phyloP scores from a whole-genome alignment of 305 asterid genomes.

The Stenogyne calaminthoides region DNA sequence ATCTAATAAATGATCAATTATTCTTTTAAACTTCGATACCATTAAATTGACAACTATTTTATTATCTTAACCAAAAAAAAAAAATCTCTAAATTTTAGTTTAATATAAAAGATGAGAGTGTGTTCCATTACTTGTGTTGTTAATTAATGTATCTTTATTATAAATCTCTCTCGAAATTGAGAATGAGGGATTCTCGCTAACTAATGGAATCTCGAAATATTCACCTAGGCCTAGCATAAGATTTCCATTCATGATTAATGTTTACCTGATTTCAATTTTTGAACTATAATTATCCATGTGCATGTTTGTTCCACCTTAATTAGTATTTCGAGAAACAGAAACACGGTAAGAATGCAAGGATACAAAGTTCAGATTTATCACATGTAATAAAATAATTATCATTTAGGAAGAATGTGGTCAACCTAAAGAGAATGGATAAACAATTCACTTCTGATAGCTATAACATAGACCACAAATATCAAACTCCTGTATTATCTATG shows the following conservation, averaged over 20 bases:
- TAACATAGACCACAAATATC: neutral
- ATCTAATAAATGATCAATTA: no score
- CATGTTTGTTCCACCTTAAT: neutral
- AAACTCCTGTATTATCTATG: neutral
- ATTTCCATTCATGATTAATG: neutral
- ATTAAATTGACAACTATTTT: no score
- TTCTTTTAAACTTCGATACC: no score
- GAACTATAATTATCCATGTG: neutral
- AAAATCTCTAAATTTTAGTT: neutral
- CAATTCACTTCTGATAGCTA: slow-evolving; percentile 1
- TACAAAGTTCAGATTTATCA: neutral
- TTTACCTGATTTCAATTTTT: neutral
- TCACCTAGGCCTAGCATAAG: neutral
- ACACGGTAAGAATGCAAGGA: neutral
- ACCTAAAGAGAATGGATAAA: neutral
- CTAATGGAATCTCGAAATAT: slow-evolving; percentile 3
- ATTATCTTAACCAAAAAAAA: neutral
- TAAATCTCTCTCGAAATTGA: neutral
- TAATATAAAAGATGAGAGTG: neutral
- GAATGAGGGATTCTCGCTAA: slow-evolving; percentile 1
- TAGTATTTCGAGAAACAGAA: neutral
- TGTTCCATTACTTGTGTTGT: neutral
- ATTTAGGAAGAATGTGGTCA: neutral
- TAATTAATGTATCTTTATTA: neutral
- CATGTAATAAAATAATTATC: neutral